Evolutionary conservation across 1,139 yeast species (phyloP).

Genomic region (Candida labiduridarum): DNA sequence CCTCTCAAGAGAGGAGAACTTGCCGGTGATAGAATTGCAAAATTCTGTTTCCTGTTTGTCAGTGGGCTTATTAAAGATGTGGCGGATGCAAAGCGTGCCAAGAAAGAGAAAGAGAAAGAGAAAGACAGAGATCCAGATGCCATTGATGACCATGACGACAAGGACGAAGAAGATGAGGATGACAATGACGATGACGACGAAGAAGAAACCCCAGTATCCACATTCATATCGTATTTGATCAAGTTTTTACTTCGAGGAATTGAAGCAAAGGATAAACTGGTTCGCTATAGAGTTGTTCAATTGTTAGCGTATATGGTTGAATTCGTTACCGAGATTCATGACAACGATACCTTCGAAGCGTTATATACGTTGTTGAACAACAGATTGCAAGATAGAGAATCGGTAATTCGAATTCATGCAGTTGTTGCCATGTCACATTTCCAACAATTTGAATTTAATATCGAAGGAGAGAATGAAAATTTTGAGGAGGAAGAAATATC

Average conservation of each 20-base stretch:
- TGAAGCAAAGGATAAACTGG: slow-evolving; percentile 74
- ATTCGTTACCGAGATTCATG: slow-evolving; percentile 69
- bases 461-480: slow-evolving; percentile 40
- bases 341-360: slow-evolving; percentile 67
- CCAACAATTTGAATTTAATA: slow-evolving; percentile 55
- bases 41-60: slow-evolving; percentile 70
- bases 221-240: slow-evolving; percentile 63
- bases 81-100: slow-evolving; percentile 19
- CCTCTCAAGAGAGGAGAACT: slow-evolving; percentile 71
- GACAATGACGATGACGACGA: slow-evolving; percentile 20
- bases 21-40: slow-evolving; percentile 77
- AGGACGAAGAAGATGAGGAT: slow-evolving; percentile 28
- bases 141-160: slow-evolving; percentile 21
- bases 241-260: slow-evolving; percentile 73
- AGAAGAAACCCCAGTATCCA: slow-evolving; percentile 41
- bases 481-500: slow-evolving; percentile 20
- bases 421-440: slow-evolving; percentile 78
- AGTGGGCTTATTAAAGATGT: slow-evolving; percentile 46
- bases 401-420: slow-evolving; percentile 79
- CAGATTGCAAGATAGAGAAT: slow-evolving; percentile 78
- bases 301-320: slow-evolving; percentile 73
- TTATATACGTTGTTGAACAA: slow-evolving; percentile 62
- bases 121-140: not conserved
- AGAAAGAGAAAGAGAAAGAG: not conserved
- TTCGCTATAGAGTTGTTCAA: slow-evolving; percentile 81